Base-by-base conservation (phyloP, 2,329 filamentous ascomycete genomes). In the Xylaria sp. region DNA sequence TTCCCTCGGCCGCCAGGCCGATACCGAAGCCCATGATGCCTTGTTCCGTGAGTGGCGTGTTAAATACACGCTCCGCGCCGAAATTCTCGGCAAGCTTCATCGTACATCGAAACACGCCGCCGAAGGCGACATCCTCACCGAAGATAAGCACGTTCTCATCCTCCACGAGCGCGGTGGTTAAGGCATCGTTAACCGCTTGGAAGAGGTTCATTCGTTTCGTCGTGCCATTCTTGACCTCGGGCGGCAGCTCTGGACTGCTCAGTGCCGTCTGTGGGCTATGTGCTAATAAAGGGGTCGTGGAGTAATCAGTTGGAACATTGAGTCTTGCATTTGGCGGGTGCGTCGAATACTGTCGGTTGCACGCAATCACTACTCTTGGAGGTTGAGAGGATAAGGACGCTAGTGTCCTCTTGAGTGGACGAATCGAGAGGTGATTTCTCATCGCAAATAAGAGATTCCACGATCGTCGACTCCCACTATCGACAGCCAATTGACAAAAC, bases 71-170 rank as follows among this genome's bases (percentile, higher is more conserved):
- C 60, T 95, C 90, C 2, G 87, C 84, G 8, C 95, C 95, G 75
- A 95, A 96, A 58, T 92, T 92, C 64, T 93, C 90, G 31, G 92
- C 88, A 15, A 99, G 83, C 70, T 93, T 92, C 87, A 95, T 94
- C 31, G 92, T 94, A 78, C 93, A 97, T 58, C 95, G 86, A 73
- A 99, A 99, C 15, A 99, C 95, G 55, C 95, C 95, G 41, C 95
- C 95, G 67, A 99, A 99, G 13, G 95, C 92, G 7, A 99, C 93
- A 74, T 99, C 95, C 77, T 99, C 95, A 41, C 95, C 95, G 71
- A 99, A 99, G 9, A 99, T 84, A 58, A 98, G 80, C 21, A 97
- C 92, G 17, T 89, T 88, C 66, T 96, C 92, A 70, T 97, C 93
- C 35, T 89, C 86, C 15, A 90, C 86, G 27, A 99, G 83, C 23